phyloP scores from a whole-genome alignment of 208 protist genomes.

The Leishmania gerbilli region DNA sequence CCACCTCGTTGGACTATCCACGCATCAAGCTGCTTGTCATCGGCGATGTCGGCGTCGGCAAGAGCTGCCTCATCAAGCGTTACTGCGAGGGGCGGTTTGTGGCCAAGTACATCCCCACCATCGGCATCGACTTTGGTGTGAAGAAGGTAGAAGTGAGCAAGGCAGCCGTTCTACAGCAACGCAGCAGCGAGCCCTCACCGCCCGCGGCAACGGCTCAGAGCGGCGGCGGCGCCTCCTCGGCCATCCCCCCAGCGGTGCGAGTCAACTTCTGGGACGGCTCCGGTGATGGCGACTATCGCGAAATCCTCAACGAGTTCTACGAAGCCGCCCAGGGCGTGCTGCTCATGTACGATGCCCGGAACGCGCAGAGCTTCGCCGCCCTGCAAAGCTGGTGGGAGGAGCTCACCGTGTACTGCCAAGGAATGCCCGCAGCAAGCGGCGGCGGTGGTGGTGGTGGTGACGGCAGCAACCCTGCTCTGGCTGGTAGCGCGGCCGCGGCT shows the following conservation, averaged over 20 bases:
- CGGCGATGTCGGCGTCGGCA: conserved; percentile 90
- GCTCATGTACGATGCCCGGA: conserved; percentile 78
- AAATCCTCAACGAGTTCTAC: conserved; percentile 98
- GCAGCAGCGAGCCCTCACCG: background rate
- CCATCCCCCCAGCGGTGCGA: conserved; percentile 48
- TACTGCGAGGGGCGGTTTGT: conserved; percentile 97
- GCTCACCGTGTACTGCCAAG: conserved; percentile 43
- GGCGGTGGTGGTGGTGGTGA: background rate
- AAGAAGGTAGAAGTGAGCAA: conserved; percentile 75
- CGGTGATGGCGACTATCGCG: conserved; percentile 87
- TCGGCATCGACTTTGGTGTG: conserved; percentile 97
- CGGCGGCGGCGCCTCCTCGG: background rate
- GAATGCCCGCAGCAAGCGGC: conserved; percentile 10
- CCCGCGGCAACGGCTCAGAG: conserved; percentile 2
- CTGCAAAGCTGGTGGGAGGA: conserved; percentile 79
- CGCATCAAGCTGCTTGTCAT: conserved; percentile 92
- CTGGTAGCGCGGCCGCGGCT: background rate
- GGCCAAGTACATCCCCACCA: conserved; percentile 96
- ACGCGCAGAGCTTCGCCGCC: conserved; percentile 54
- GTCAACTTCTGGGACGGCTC: conserved; percentile 97
- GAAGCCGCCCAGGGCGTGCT: conserved; percentile 91
- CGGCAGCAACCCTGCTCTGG: background rate
- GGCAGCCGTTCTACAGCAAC: conserved; percentile 12
- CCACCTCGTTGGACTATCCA: conserved; percentile 40
- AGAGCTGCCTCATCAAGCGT: conserved; percentile 96